Evolutionary conservation across 805 yeast genomes (phyloP).

Genomic region (Hanseniaspora valbyensis): DNA sequence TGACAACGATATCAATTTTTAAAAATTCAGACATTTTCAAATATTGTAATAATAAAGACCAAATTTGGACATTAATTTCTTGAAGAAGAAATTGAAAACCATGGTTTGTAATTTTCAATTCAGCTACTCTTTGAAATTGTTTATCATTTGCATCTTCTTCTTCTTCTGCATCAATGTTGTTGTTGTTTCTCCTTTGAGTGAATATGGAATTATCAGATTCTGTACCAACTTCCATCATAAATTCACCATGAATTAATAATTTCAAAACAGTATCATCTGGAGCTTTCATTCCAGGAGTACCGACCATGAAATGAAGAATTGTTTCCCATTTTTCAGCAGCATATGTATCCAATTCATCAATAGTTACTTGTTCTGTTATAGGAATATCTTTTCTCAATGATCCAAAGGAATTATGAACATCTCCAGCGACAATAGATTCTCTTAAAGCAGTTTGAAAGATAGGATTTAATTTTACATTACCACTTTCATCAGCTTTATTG

Average conservation of each 20-base stretch:
- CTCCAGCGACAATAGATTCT: conserved; percentile 75
- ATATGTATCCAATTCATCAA: conserved; percentile 42
- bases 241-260: conserved; percentile 64
- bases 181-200: conserved; percentile 36
- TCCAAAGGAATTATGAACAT: conserved; percentile 63
- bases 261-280: conserved; percentile 79
- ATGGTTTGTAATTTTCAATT: conserved; percentile 66
- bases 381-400: conserved; percentile 43
- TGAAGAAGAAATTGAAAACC: conserved; percentile 93
- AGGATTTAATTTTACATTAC: conserved; percentile 44
- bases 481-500: conserved; percentile 22
- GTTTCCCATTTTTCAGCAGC: conserved; percentile 89
- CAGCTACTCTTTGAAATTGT: conserved; percentile 18
- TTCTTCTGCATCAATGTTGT: conserved; percentile 55
- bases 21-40: conserved; percentile 71
- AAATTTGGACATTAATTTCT: conserved; percentile 85
- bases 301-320: conserved; percentile 94
- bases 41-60: conserved; percentile 85
- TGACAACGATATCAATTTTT: conserved; percentile 93
- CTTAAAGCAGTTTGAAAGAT: conserved; percentile 66
- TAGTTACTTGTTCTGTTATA: neutral
- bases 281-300: conserved; percentile 57
- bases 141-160: conserved; percentile 17
- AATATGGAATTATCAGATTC: conserved; percentile 21
- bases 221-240: conserved; percentile 58